Conservation (phyloP, 2,329 filamentous ascomycete species). For the Paecilomyces niveus region DNA sequence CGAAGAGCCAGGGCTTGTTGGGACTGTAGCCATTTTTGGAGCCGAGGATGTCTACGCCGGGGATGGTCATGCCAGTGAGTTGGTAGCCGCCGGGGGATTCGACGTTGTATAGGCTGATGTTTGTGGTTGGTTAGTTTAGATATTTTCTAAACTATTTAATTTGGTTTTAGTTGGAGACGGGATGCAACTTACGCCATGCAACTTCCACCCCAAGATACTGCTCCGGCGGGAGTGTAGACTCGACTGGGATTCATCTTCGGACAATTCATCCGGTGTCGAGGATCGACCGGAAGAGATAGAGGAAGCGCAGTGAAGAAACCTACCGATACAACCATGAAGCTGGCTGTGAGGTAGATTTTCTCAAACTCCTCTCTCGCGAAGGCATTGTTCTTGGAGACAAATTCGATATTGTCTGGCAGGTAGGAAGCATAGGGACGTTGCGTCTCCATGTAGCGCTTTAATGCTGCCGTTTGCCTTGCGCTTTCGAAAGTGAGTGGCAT, state of each 20-base stretch:
- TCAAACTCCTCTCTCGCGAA: slow-evolving; percentile 43
- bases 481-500: slow-evolving; percentile 40
- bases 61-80: slow-evolving; percentile 47
- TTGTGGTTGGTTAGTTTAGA: not conserved
- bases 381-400: slow-evolving; percentile 49
- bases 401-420: slow-evolving; percentile 56
- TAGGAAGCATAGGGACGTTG: slow-evolving; percentile 56
- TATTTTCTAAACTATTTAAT: no score
- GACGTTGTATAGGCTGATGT: slow-evolving; percentile 44
- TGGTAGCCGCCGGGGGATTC: slow-evolving; percentile 53
- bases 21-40: slow-evolving; percentile 44
- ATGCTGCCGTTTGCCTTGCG: slow-evolving; percentile 40
- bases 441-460: slow-evolving; percentile 55
- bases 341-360: slow-evolving; percentile 44
- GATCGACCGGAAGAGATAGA: slow-evolving; percentile 47
- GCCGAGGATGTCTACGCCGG: slow-evolving; percentile 47
- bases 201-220: slow-evolving; percentile 49
- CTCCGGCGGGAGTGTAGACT: slow-evolving; percentile 51
- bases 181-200: slow-evolving; percentile 36
- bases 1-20: slow-evolving; percentile 47
- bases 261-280: slow-evolving; percentile 46
- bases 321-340: slow-evolving; percentile 47
- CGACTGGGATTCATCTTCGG: slow-evolving; percentile 53
- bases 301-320: slow-evolving; percentile 52
- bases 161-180: not conserved